Conservation (phyloP, 2,329 filamentous ascomycete genomes). For the Trichoderma hamatum region DNA sequence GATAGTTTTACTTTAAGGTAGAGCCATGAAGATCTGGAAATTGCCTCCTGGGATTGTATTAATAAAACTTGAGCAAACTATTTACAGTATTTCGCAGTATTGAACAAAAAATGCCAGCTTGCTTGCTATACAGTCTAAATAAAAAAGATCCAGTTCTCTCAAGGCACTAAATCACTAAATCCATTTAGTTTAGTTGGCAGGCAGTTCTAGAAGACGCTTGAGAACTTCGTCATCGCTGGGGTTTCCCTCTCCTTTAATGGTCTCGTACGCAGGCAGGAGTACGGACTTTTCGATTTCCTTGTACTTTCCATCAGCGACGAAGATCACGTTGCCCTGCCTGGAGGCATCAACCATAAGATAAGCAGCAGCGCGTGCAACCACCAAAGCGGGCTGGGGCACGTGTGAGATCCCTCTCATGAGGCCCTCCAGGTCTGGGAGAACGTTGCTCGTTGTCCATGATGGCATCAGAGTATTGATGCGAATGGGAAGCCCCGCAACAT, state of each 20-base stretch:
- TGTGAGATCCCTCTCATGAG: conserved; percentile 13
- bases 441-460: conserved; percentile 22
- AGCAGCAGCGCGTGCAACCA: conserved; percentile 15
- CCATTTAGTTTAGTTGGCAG: background rate
- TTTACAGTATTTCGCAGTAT: background rate
- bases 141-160: background rate
- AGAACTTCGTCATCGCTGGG: conserved; percentile 16
- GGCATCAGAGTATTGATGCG: conserved; percentile 22
- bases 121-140: background rate
- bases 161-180: background rate
- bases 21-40: background rate
- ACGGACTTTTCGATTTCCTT: conserved; percentile 17
- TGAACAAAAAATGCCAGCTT: background rate
- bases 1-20: background rate
- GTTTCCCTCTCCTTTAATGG: conserved; percentile 12
- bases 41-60: background rate
- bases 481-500: conserved; percentile 18
- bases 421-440: conserved; percentile 15
- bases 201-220: conserved; percentile 5
- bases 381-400: conserved; percentile 14
- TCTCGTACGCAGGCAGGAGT: conserved; percentile 13
- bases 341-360: conserved; percentile 9
- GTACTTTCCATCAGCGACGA: conserved; percentile 14
- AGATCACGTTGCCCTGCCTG: conserved; percentile 8
- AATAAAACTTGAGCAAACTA: background rate